Evolutionary conservation across 176 grass and related monocot genomes (phyloP).

Genomic region (Oryza glumipatula): DNA sequence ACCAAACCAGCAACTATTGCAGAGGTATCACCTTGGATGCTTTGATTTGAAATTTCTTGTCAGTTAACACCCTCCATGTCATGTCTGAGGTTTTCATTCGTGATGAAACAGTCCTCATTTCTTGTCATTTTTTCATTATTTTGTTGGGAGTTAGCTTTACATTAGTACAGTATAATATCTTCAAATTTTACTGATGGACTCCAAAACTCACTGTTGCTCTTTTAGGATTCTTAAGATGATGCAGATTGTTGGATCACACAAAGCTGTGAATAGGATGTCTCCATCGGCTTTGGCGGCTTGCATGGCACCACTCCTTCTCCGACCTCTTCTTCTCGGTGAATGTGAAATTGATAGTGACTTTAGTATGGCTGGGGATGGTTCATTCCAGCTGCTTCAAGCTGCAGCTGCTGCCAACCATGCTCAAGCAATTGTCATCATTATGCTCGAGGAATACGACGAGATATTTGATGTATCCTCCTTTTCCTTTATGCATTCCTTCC

Average conservation of each 20-base stretch:
- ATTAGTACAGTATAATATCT: slow-evolving; percentile 18
- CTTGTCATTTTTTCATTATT: neutral
- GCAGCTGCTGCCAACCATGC: slow-evolving; percentile 96
- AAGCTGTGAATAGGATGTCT: slow-evolving; percentile 92
- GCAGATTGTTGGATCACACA: slow-evolving; percentile 74
- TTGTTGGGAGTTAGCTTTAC: slow-evolving; percentile 21
- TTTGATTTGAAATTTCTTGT: slow-evolving; percentile 29
- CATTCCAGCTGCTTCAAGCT: slow-evolving; percentile 93
- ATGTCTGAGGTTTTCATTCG: slow-evolving; percentile 31
- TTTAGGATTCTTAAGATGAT: slow-evolving; percentile 99
- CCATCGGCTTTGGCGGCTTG: slow-evolving; percentile 93
- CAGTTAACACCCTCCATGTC: neutral
- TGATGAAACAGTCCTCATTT: slow-evolving; percentile 10
- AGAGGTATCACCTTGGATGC: slow-evolving; percentile 66
- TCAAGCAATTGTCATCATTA: slow-evolving; percentile 93
- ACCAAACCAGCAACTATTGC: slow-evolving; percentile 75
- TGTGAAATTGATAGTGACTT: slow-evolving; percentile 87
- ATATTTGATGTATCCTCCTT: slow-evolving; percentile 85
- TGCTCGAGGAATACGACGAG: slow-evolving; percentile 88
- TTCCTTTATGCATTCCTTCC: slow-evolving; percentile 30
- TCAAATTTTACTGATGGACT: slow-evolving; percentile 6
- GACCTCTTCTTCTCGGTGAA: slow-evolving; percentile 88
- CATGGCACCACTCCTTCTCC: slow-evolving; percentile 97
- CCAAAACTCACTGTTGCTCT: slow-evolving; percentile 44
- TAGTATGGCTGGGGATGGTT: slow-evolving; percentile 80